phyloP scores from a whole-genome alignment of 192 early-diverging fungal genomes.

The Chytriomyces confervae region DNA sequence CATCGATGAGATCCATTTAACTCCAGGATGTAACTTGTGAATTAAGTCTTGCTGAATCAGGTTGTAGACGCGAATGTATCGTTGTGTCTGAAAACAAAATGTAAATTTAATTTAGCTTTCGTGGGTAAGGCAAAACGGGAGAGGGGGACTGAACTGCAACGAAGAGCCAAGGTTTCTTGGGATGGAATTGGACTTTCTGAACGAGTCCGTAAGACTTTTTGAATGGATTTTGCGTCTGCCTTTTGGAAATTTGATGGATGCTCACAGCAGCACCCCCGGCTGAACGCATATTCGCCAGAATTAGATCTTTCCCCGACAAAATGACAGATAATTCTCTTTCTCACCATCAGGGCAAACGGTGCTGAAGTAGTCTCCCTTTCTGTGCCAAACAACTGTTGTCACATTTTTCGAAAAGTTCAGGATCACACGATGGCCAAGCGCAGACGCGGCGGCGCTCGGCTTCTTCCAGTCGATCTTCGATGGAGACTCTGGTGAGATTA shows the following conservation, averaged over 20 bases:
- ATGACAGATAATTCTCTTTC: background rate
- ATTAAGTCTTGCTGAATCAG: constrained; percentile 83
- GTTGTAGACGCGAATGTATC: constrained; percentile 92
- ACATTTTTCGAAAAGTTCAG: constrained; percentile 47
- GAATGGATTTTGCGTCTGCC: constrained; percentile 91
- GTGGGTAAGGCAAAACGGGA: background rate
- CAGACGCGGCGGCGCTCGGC: constrained; percentile 26
- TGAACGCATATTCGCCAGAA: background rate
- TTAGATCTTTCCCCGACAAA: background rate
- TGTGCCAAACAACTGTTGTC: constrained; percentile 90
- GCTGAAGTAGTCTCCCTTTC: constrained; percentile 95
- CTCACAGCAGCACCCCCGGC: constrained; percentile 72
- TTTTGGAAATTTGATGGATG: constrained; percentile 91
- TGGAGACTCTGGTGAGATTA: constrained; percentile 3
- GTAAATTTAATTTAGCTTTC: background rate
- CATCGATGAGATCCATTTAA: constrained; percentile 95
- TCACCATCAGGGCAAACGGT: constrained; percentile 82
- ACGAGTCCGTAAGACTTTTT: constrained; percentile 86
- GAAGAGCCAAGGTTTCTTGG: constrained; percentile 88
- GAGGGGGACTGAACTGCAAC: constrained; percentile 69
- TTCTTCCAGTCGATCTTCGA: constrained; percentile 42
- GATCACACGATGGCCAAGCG: constrained; percentile 2
- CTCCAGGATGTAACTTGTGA: constrained; percentile 83
- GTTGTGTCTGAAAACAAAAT: constrained; percentile 76
- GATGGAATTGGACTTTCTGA: constrained; percentile 91